A percentile compares a stretch with the other conserved stretches of the same genome.
Evolutionary conservation across 371 early-diverging fungal genomes (phyloP).

Genomic region (Mucor lusitanicus): DNA sequence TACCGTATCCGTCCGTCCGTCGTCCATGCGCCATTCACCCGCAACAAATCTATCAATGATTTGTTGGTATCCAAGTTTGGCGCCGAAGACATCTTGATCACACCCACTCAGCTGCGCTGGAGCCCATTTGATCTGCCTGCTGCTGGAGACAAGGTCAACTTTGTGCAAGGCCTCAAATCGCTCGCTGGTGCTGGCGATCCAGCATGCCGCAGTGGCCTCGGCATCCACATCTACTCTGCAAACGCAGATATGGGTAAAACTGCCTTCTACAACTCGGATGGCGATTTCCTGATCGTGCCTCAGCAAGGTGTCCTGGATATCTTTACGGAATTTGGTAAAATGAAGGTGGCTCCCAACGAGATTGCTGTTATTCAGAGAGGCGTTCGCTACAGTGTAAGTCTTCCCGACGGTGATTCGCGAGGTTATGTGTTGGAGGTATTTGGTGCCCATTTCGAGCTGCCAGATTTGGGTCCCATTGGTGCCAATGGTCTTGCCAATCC

Average conservation of each 20-base stretch:
- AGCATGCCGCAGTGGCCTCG: constrained; percentile 76
- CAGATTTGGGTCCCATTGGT: constrained; percentile 95
- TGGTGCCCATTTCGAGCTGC: constrained; percentile 88
- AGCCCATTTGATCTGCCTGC: constrained; percentile 82
- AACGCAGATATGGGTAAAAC: constrained; percentile 74
- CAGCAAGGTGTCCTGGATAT: constrained; percentile 89
- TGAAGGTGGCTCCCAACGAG: constrained; percentile 87
- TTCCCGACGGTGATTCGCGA: constrained; percentile 84
- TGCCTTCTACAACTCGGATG: constrained; percentile 91
- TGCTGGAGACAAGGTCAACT: constrained; percentile 58
- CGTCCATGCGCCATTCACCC: constrained; percentile 76
- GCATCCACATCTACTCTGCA: constrained; percentile 83
- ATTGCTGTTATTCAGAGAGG: constrained; percentile 94
- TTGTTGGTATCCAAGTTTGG: constrained; percentile 62
- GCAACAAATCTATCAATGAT: constrained; percentile 29
- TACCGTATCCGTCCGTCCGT: constrained; percentile 96
- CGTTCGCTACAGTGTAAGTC: constrained; percentile 78
- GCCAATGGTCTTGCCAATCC: constrained; percentile 96
- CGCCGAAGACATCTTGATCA: constrained; percentile 52
- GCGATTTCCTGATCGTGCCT: constrained; percentile 95
- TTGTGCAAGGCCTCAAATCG: constrained; percentile 85
- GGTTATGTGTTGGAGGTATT: constrained; percentile 94
- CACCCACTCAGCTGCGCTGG: constrained; percentile 94
- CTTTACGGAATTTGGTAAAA: constrained; percentile 90
- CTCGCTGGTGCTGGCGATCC: constrained; percentile 92